Conservation (phyloP, 441 rosid species). For the Viola pubescens region DNA sequence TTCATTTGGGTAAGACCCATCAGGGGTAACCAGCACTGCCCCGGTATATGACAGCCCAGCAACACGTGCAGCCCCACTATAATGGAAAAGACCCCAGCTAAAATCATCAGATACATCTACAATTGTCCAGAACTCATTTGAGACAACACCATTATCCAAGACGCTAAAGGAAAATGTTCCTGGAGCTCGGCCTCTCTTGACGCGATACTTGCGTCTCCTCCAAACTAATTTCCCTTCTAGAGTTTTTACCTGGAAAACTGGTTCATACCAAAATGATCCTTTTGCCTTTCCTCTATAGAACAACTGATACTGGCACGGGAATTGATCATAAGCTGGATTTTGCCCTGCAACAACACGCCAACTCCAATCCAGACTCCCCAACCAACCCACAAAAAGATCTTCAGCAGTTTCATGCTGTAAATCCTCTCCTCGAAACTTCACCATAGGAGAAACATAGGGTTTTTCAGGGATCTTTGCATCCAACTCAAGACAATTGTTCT, state of each 20-base stretch:
- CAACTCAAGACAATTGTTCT: constrained; percentile 67
- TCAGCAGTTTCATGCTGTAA: constrained; percentile 62
- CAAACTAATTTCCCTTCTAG: constrained; percentile 65
- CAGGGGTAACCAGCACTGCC: constrained; percentile 78
- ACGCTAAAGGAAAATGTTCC: constrained; percentile 77
- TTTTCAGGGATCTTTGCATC: constrained; percentile 71
- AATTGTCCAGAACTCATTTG: constrained; percentile 83
- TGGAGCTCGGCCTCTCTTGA: constrained; percentile 56
- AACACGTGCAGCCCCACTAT: constrained; percentile 76
- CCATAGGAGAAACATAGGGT: constrained; percentile 63
- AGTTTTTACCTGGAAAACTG: constrained; percentile 72
- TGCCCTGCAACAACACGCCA: constrained; percentile 92
- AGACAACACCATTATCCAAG: constrained; percentile 84
- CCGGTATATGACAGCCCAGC: constrained; percentile 89
- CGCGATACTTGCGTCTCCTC: constrained; percentile 82
- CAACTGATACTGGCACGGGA: constrained; percentile 87
- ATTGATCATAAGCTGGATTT: constrained; percentile 91
- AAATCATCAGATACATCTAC: constrained; percentile 74
- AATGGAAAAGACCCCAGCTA: constrained; percentile 87
- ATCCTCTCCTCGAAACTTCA: constrained; percentile 47
- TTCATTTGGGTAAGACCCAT: constrained; percentile 61
- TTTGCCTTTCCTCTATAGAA: constrained; percentile 89
- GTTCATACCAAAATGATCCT: constrained; percentile 90
- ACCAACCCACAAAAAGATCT: constrained; percentile 88
- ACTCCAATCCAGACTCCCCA: constrained; percentile 71